Evolutionary conservation across 345 rosid species (phyloP), one percentile per base, ranked within the genome.

Genomic region (Eucalyptus decipiens): DNA sequence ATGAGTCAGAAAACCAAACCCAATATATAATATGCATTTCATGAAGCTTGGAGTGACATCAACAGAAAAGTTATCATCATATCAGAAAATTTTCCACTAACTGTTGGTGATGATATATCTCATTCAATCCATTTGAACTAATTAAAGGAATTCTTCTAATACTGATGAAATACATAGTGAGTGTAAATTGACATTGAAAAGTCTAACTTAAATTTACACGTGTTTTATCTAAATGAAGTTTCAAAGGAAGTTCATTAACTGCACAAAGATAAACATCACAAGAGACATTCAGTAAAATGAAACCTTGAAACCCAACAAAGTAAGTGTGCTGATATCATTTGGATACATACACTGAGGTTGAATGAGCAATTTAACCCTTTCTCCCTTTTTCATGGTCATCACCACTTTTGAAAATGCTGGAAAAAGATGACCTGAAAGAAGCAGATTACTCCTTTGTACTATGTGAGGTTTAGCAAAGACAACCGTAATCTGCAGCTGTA

Each of bases 321-420:
- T 65, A 65, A n/a, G 76, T n/a, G 40, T 2, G 19, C 1, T 15
- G 4, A 65, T 65, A n/a, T 76, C 47, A 11, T 56, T 16, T 23
- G 26, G 86, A 81, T 58, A 89, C 94, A 30, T 92, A 95, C 96
- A 93, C 48, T 91, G 93, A 86, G 95, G 94, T 69, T 93, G 95
- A 86, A 95, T 91, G 72, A 90, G 91, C 87, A 95, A 91, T 89
- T 92, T 89, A 81, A 86, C 94, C 88, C 92, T 95, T 92, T 95
- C 97, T 69, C 96, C 94, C 49, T 83, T 86, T 87, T 56, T 90
- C 97, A 95, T 94, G 90, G 95, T 94, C 89, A 86, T n/a, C 47
- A 93, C 87, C 54, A 93, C 94, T 90, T 93, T 94, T 10, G 93
- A 54, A 89, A 95, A 86, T 80, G 94, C 95, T 47, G 93, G 90